These are phyloP conservation scores for Exophiala viscosa DNA, from an alignment of 2,329 filamentous ascomycete species.

Conservation along the genomic window DNA sequence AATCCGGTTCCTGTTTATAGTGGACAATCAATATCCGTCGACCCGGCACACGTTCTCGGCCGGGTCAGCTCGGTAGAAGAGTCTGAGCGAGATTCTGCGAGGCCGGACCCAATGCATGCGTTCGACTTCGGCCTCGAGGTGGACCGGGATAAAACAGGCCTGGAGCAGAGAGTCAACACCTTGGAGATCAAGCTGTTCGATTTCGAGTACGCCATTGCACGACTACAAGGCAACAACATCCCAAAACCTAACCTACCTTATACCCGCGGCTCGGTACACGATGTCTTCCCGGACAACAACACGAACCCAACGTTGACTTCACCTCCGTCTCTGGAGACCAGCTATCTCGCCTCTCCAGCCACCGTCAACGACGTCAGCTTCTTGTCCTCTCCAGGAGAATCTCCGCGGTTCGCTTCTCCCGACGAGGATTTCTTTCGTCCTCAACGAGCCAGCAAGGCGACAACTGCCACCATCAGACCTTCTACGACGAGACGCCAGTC, in stretches of 20 bases:
- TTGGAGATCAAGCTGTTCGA: conserved; percentile 51
- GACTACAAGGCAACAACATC: conserved; percentile 40
- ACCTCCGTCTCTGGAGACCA: conserved; percentile 7
- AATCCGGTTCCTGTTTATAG: conserved; percentile 26
- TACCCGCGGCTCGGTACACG: conserved; percentile 8
- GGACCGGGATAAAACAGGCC: conserved; percentile 35
- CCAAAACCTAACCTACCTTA: conserved; percentile 15
- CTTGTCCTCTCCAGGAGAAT: conserved; percentile 17
- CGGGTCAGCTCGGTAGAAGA: conserved; percentile 4
- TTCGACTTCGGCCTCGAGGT: conserved; percentile 32
- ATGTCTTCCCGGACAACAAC: conserved; percentile 10
- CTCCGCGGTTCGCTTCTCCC: too few relatives aligned
- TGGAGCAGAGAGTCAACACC: conserved; percentile 48
- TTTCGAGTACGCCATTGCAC: conserved; percentile 48
- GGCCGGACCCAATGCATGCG: conserved; percentile 19
- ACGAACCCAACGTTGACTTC: conserved; percentile 6
- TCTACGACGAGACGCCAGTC: conserved; percentile 10
- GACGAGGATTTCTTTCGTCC: conserved; percentile 14
- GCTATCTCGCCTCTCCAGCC: conserved; percentile 7
- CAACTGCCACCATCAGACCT: conserved; percentile 26
- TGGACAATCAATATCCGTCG: conserved; percentile 20
- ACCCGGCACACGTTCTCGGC: conserved; percentile 12
- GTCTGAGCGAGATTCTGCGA: conserved; percentile 10
- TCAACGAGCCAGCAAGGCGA: conserved; percentile 26
- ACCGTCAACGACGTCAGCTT: conserved; percentile 19